These are phyloP conservation scores for Lophium mytilinum DNA, from an alignment of 495 filamentous ascomycete species.

Conservation along the genomic window DNA sequence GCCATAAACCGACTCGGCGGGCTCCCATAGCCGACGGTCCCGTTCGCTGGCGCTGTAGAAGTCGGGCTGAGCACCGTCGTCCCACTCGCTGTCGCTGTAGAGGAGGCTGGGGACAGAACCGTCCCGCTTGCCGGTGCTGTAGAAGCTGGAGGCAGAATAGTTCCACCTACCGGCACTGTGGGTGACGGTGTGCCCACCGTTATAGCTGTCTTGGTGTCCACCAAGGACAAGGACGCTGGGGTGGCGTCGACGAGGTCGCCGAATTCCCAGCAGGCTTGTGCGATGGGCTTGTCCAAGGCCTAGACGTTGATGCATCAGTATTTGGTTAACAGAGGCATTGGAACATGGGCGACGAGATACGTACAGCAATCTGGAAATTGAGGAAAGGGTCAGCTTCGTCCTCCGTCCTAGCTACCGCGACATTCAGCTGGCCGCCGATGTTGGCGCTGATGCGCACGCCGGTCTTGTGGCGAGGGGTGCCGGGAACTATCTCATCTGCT, in stretches of 20 bases:
- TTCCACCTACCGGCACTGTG: no score
- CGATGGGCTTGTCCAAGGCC: slow-evolving; percentile 7
- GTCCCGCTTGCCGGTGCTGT: no score
- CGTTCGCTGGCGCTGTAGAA: not conserved
- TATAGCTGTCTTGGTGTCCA: no score
- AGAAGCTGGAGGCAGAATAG: no score
- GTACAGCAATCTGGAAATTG: slow-evolving; percentile 17
- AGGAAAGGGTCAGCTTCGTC: slow-evolving; percentile 10
- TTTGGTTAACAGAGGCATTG: not conserved
- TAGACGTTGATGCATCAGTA: not conserved
- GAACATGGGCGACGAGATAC: not conserved
- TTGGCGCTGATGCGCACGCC: slow-evolving; percentile 8
- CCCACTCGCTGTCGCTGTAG: not conserved
- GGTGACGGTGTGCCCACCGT: no score
- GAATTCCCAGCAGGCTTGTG: slow-evolving; percentile 4
- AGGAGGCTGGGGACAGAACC: no score
- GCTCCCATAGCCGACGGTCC: not conserved
- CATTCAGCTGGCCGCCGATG: slow-evolving; percentile 11
- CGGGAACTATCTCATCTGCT: not conserved
- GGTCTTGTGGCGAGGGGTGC: not conserved
- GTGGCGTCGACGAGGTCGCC: not conserved
- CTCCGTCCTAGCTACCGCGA: slow-evolving; percentile 3
- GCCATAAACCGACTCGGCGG: no score
- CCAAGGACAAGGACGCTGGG: not conserved
- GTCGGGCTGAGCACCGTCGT: no score